Conservation (phyloP, 768 basidiomycete species). For the Boletus rubescentipes region DNA sequence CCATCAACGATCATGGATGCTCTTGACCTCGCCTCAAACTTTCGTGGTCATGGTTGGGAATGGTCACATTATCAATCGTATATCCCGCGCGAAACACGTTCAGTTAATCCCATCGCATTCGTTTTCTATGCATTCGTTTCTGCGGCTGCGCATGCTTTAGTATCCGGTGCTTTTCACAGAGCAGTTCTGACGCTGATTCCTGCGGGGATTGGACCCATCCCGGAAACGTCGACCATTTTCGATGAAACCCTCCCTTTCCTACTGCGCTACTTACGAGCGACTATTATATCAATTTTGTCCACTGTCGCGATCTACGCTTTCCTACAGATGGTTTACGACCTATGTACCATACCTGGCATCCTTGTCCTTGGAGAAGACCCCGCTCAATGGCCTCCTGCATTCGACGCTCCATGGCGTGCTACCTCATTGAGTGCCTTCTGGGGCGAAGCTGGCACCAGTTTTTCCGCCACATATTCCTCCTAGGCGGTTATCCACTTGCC, state of each 20-base stretch:
- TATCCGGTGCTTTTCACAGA: neutral
- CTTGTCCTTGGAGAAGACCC: constrained; percentile 1
- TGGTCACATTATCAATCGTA: neutral
- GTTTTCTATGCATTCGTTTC: neutral
- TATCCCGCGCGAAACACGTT: neutral
- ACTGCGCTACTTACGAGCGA: neutral
- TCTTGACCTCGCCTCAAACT: neutral
- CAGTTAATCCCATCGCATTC: neutral
- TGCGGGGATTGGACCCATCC: neutral
- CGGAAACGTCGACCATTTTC: neutral
- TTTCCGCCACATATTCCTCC: neutral
- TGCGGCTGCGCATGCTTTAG: neutral
- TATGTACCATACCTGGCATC: neutral
- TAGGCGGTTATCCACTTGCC: neutral
- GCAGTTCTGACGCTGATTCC: neutral
- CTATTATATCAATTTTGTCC: neutral
- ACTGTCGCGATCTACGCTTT: neutral
- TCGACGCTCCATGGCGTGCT: neutral
- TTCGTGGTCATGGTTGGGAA: neutral
- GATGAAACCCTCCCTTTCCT: neutral
- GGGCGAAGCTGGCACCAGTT: constrained; percentile 5
- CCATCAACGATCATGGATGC: neutral
- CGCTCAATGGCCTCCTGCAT: neutral
- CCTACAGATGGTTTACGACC: neutral
- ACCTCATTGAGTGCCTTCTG: neutral